phyloP scores from a whole-genome alignment of 306 rosid species.

The Arachis hypogaea region DNA sequence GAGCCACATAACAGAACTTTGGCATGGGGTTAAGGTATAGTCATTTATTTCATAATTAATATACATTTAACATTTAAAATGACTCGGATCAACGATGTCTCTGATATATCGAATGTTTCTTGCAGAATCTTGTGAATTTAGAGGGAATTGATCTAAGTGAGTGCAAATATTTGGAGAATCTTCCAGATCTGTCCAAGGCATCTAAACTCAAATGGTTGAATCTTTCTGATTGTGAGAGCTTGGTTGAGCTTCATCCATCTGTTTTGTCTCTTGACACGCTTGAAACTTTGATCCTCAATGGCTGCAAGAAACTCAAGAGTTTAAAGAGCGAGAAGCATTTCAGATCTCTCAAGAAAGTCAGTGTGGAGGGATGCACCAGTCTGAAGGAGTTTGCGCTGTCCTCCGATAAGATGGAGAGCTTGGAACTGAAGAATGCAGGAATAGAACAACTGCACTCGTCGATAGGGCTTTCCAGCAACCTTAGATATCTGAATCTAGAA shows the following conservation, averaged over 20 bases:
- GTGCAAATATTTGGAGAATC: neutral
- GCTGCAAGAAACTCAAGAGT: neutral
- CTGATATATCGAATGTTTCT: neutral
- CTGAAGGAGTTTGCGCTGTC: neutral
- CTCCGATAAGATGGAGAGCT: neutral
- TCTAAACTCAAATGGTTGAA: neutral
- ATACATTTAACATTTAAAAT: too few species aligned
- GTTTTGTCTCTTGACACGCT: neutral
- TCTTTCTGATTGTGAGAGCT: neutral
- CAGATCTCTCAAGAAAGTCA: neutral
- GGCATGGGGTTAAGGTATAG: conserved; percentile 9
- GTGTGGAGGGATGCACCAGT: neutral
- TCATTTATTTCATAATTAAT: too few species aligned
- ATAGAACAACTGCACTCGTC: neutral
- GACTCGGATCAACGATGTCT: neutral
- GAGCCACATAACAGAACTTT: neutral
- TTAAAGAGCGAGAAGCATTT: neutral
- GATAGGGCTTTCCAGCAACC: neutral
- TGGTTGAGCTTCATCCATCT: conserved; percentile 1
- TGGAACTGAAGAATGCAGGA: neutral
- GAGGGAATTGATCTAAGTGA: neutral
- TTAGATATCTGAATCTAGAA: neutral
- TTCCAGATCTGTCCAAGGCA: conserved; percentile 9
- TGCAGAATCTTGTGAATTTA: conserved; percentile 11
- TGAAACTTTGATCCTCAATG: neutral